Percentiles rank a stretch among this genome's conserved stretches.
phyloP scores from a whole-genome alignment of 2,329 filamentous ascomycete species.

The Lasiodiplodia sp. region DNA sequence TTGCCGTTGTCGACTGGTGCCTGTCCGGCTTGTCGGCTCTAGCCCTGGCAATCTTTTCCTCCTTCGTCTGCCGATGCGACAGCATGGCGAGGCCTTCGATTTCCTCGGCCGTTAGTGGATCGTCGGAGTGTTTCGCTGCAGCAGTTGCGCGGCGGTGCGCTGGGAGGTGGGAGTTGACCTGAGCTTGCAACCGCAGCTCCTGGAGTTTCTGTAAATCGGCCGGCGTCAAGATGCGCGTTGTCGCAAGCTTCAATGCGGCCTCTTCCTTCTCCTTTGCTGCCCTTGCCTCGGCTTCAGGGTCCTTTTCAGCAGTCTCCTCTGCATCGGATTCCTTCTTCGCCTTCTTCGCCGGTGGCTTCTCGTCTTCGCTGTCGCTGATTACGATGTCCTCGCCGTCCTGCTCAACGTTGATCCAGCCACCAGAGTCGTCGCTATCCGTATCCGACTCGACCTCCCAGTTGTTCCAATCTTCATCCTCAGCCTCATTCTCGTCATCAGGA shows the following conservation, averaged over 20 bases:
- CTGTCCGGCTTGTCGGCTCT: conserved; percentile 82
- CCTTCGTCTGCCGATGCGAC: conserved; percentile 82
- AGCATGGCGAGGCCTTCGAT: conserved; percentile 87
- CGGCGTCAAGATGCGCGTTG: conserved; percentile 90
- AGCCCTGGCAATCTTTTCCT: conserved; percentile 84
- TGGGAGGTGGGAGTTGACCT: conserved; percentile 69
- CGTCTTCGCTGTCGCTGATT: conserved; percentile 77
- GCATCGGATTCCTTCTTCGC: conserved; percentile 53
- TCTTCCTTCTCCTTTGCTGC: conserved; percentile 44
- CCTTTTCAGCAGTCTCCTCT: conserved; percentile 54
- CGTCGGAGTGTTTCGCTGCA: conserved; percentile 74
- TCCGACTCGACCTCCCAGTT: conserved; percentile 69
- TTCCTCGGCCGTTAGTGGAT: conserved; percentile 86
- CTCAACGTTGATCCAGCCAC: conserved; percentile 91
- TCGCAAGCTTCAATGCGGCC: conserved; percentile 75
- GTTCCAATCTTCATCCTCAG: conserved; percentile 65
- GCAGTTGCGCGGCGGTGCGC: conserved; percentile 50
- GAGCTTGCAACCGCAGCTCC: conserved; percentile 79
- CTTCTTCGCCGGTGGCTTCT: conserved; percentile 71
- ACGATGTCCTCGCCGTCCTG: conserved; percentile 80
- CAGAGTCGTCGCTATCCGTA: conserved; percentile 72
- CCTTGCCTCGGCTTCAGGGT: conserved; percentile 50
- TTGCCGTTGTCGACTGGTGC: conserved; percentile 85
- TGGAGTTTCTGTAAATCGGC: conserved; percentile 95
- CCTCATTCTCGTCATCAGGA: conserved; percentile 66